phyloP scores from a whole-genome alignment of 2,329 filamentous ascomycete species.

The Trichoderma aggressivum region DNA sequence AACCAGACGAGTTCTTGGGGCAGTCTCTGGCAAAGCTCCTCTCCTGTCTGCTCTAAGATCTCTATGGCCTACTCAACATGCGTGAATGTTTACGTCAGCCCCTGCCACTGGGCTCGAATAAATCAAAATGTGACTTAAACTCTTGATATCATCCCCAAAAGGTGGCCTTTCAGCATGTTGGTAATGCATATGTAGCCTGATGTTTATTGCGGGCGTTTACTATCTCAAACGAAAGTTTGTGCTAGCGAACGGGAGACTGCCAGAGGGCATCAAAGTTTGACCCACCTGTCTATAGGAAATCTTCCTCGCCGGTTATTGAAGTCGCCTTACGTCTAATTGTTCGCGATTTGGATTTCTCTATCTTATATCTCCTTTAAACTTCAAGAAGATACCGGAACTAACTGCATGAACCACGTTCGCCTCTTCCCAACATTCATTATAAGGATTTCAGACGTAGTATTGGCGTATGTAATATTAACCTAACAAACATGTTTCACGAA shows the following conservation, averaged over 20 bases:
- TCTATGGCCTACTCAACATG: neutral
- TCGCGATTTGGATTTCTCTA: neutral
- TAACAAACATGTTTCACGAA: too few relatives aligned
- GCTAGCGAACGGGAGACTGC: neutral
- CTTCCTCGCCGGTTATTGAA: neutral
- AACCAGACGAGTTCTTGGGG: too few relatives aligned
- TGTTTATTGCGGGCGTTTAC: too few relatives aligned
- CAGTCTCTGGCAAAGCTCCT: too few relatives aligned
- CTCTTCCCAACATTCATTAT: neutral
- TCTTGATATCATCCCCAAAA: neutral
- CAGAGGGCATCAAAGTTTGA: neutral
- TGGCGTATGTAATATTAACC: neutral
- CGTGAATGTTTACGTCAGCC: neutral
- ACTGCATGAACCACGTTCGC: too few relatives aligned
- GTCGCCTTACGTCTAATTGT: neutral
- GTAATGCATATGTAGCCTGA: neutral
- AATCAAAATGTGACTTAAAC: neutral
- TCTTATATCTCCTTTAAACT: neutral
- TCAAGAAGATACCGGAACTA: neutral
- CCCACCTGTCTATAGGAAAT: neutral
- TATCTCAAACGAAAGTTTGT: neutral
- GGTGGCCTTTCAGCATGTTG: neutral
- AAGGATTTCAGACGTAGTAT: neutral
- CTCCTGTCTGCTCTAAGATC: too few relatives aligned
- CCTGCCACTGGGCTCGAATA: neutral